These are phyloP conservation scores for Talaromyces adpressus DNA, from an alignment of 495 filamentous ascomycete species.

Conservation along the genomic window DNA sequence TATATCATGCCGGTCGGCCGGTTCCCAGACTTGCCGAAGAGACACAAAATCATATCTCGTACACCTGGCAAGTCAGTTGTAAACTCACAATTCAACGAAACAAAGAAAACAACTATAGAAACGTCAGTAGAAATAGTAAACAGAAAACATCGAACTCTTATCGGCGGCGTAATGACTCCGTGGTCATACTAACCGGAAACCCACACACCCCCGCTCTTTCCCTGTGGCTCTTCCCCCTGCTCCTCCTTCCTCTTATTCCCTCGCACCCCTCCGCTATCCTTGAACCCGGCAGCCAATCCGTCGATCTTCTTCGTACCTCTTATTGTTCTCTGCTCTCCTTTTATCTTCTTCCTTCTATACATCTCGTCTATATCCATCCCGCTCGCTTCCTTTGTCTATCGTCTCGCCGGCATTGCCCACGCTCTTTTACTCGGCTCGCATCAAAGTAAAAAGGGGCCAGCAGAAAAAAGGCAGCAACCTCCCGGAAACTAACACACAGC, in stretches of 20 bases:
- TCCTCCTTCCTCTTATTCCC: constrained; percentile 1
- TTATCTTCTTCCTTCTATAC: constrained; percentile 1
- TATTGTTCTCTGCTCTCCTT: constrained; percentile 3
- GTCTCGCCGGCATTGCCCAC: neutral
- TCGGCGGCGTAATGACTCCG: neutral
- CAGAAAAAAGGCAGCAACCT: neutral
- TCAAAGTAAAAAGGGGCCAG: neutral
- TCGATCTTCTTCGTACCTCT: constrained; percentile 1
- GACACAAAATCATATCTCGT: neutral
- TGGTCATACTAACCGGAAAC: neutral
- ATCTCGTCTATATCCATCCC: neutral
- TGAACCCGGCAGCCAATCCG: neutral
- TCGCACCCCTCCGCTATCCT: constrained; percentile 2
- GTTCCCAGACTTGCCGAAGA: neutral
- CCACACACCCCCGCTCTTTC: constrained; percentile 1
- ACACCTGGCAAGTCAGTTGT: neutral
- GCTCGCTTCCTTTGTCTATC: neutral
- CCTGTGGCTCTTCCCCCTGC: neutral
- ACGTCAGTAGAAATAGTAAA: neutral
- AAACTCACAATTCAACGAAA: neutral
- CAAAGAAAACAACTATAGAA: neutral
- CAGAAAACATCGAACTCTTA: neutral
- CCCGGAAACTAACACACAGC: constrained; percentile 4
- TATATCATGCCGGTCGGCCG: neutral
- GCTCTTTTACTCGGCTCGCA: neutral